phyloP scores from a whole-genome alignment of 768 basidiomycete genomes.

The Amanita molliuscula region DNA sequence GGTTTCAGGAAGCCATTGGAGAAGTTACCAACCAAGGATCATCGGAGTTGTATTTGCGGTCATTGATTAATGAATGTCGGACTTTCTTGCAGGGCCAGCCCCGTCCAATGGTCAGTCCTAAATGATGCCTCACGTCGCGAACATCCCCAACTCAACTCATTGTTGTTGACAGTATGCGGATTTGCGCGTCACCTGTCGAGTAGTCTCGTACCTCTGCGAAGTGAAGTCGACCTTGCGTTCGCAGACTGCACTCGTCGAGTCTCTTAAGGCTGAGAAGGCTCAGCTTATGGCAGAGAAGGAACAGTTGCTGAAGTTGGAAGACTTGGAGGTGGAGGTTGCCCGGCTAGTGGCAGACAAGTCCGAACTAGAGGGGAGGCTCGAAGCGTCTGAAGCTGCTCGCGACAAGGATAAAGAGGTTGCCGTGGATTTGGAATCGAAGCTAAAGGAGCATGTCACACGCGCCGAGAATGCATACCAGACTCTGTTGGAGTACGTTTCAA shows the following conservation, averaged over 20 bases:
- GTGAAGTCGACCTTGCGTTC: conserved; percentile 28
- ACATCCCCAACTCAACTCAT: conserved; percentile 6
- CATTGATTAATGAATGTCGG: conserved; percentile 40
- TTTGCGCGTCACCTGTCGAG: conserved; percentile 35
- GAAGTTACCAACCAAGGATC: conserved; percentile 47
- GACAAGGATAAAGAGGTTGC: conserved; percentile 43
- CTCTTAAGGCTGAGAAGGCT: conserved; percentile 22
- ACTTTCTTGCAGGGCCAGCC: conserved; percentile 36
- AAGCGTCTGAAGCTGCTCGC: conserved; percentile 30
- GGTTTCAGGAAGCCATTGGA: conserved; percentile 44
- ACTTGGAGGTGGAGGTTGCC: conserved; percentile 18
- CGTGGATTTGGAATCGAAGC: conserved; percentile 37
- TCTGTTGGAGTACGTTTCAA: conserved; percentile 28
- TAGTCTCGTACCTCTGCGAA: conserved; percentile 42
- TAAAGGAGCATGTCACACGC: conserved; percentile 41
- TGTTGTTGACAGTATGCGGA: conserved; percentile 32
- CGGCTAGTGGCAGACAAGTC: conserved; percentile 24
- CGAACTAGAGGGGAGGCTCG: conserved; percentile 18
- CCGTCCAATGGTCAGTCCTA: conserved; percentile 30
- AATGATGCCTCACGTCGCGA: background rate
- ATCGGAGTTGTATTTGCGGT: conserved; percentile 36
- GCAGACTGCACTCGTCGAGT: conserved; percentile 21
- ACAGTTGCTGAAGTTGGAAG: conserved; percentile 17
- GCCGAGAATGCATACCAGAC: conserved; percentile 32
- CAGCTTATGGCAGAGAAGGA: conserved; percentile 24